Evolutionary conservation across 129 eudicot genomes (phyloP).

Genomic region (Silybum marianum): DNA sequence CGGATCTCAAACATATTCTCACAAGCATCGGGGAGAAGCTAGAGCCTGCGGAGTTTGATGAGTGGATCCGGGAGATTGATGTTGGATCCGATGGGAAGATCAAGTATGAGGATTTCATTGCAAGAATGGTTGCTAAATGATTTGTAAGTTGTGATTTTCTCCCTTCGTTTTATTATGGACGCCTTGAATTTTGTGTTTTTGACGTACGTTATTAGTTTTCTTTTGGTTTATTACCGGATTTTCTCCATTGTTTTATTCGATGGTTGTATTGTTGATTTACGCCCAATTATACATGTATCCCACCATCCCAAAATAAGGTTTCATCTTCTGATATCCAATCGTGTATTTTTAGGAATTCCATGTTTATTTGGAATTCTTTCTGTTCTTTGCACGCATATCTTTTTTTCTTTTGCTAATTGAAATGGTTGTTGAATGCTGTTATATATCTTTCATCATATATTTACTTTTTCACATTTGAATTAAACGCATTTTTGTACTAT

Average conservation of each 20-base stretch:
- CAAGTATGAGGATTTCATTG: slow-evolving; percentile 71
- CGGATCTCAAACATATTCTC: slow-evolving; percentile 70
- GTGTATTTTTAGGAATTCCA: not conserved
- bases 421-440: not conserved
- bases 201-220: not conserved
- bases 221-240: not conserved
- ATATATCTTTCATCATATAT: not conserved
- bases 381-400: not conserved
- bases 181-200: not conserved
- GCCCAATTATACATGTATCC: not conserved
- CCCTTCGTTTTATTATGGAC: not conserved
- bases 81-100: slow-evolving; percentile 78
- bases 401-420: slow-evolving; percentile 1
- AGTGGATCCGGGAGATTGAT: slow-evolving; percentile 87
- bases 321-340: not conserved
- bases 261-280: slow-evolving; percentile 8
- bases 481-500: not conserved
- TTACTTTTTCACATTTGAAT: not conserved
- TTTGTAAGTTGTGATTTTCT: slow-evolving; percentile 28
- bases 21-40: slow-evolving; percentile 77
- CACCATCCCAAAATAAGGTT: not conserved
- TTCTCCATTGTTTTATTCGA: not conserved
- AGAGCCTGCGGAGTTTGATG: slow-evolving; percentile 80
- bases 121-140: slow-evolving; percentile 76
- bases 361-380: not conserved